phyloP scores from a whole-genome alignment of 768 basidiomycete species.

The Suillus paluster region DNA sequence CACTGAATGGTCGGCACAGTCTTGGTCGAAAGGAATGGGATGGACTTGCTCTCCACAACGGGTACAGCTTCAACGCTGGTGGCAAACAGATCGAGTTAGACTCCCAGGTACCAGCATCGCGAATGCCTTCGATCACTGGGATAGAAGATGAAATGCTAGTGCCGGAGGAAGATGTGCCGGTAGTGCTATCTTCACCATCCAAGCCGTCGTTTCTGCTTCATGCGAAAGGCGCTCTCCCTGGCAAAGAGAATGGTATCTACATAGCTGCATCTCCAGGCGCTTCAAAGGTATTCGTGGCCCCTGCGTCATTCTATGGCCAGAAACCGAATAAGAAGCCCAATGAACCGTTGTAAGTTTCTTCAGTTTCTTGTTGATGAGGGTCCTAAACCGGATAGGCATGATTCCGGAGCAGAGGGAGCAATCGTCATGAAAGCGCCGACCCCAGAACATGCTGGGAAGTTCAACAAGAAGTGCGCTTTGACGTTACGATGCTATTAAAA shows the following conservation, averaged over 20 bases:
- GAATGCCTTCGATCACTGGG: conserved; percentile 52
- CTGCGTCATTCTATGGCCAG: conserved; percentile 67
- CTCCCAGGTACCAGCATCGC: conserved; percentile 48
- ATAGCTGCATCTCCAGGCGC: conserved; percentile 11
- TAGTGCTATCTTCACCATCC: conserved; percentile 19
- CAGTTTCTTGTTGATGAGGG: background rate
- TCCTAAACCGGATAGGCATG: conserved; percentile 53
- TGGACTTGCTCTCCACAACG: conserved; percentile 48
- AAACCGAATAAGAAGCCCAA: conserved; percentile 33
- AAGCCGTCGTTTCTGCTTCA: conserved; percentile 13
- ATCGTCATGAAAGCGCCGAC: conserved; percentile 86
- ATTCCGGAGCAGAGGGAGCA: conserved; percentile 76
- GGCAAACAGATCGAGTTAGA: conserved; percentile 70
- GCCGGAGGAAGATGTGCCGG: conserved; percentile 19
- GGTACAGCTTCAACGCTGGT: conserved; percentile 49
- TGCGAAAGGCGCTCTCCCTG: conserved; percentile 5
- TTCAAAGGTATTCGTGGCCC: conserved; percentile 47
- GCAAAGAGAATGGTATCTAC: conserved; percentile 27
- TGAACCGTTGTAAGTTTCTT: conserved; percentile 50
- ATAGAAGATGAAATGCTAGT: conserved; percentile 32
- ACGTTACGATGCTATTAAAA: conserved; percentile 3
- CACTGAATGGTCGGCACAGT: conserved; percentile 40
- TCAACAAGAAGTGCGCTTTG: conserved; percentile 67
- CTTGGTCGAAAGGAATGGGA: conserved; percentile 68
- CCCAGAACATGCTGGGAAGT: conserved; percentile 63